Evolutionary conservation across 1,284 basidiomycete species (phyloP).

Genomic region (Bondarzewia mesenterica): DNA sequence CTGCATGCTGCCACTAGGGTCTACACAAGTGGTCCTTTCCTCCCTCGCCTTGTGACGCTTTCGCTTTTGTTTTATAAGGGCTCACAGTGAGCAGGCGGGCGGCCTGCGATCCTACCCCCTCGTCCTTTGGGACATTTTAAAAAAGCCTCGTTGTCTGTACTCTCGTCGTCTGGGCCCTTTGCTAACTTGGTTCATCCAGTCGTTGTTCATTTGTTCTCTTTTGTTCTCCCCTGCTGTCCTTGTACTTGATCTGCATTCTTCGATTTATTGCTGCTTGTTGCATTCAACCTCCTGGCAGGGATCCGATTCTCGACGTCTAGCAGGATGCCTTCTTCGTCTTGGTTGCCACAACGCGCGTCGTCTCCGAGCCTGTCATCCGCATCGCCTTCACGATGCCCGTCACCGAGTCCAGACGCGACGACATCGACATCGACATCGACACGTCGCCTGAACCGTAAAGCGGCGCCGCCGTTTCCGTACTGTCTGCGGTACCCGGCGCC

Average conservation of each 20-base stretch:
- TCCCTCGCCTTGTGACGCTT: neutral
- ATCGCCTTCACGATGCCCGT: neutral
- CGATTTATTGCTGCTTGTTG: too few species aligned
- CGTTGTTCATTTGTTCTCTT: too few species aligned
- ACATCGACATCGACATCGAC: neutral
- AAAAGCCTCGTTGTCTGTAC: too few species aligned
- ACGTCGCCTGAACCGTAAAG: constrained; percentile 36
- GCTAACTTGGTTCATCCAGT: too few species aligned
- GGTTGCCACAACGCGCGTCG: neutral
- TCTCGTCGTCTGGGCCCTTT: too few species aligned
- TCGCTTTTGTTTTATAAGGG: too few species aligned
- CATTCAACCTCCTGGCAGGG: neutral
- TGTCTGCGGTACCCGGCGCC: constrained; percentile 40
- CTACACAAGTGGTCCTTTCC: neutral
- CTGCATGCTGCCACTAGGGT: neutral
- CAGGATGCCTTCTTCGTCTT: neutral
- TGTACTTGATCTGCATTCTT: too few species aligned
- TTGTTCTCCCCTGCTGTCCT: too few species aligned
- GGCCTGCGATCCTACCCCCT: too few species aligned
- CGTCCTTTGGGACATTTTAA: too few species aligned
- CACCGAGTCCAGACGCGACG: neutral
- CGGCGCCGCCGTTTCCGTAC: constrained; percentile 30
- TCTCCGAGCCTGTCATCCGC: neutral
- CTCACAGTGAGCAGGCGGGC: neutral
- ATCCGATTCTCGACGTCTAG: neutral